These are phyloP conservation scores for Dacryopinax spathularia DNA, from an alignment of 768 basidiomycete species.

Conservation along the genomic window DNA sequence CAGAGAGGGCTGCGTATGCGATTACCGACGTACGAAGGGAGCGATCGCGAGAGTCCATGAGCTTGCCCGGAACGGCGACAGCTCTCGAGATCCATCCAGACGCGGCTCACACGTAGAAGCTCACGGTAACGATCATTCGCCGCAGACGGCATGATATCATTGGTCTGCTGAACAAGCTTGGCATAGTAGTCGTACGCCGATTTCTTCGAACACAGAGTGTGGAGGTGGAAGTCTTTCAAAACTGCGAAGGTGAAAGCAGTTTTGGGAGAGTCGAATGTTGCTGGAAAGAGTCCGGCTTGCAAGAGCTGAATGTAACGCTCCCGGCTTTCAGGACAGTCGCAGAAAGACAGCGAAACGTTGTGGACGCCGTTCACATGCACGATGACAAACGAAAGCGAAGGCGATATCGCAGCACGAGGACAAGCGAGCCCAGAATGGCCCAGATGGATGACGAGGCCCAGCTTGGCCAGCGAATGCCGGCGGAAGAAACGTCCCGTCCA, in stretches of 20 bases:
- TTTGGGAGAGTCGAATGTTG: neutral
- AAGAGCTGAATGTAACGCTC: neutral
- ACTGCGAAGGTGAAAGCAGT: neutral
- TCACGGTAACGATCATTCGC: neutral
- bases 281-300: neutral
- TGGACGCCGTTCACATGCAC: neutral
- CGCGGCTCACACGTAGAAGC: neutral
- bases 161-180: neutral
- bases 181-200: constrained; percentile 10
- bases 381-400: too few relatives aligned
- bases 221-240: constrained; percentile 4
- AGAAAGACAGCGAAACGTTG: neutral
- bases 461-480: too few relatives aligned
- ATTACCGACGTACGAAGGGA: too few relatives aligned
- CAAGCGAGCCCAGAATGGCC: too few relatives aligned
- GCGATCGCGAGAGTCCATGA: too few relatives aligned
- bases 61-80: neutral
- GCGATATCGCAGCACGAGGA: too few relatives aligned
- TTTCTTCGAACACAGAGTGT: constrained; percentile 10
- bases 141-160: neutral
- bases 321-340: neutral
- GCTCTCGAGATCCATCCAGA: neutral
- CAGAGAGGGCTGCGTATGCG: too few relatives aligned
- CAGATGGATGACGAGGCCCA: too few relatives aligned
- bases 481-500: too few relatives aligned